phyloP scores from a whole-genome alignment of 1,284 basidiomycete species.

The Ustilago lituana region DNA sequence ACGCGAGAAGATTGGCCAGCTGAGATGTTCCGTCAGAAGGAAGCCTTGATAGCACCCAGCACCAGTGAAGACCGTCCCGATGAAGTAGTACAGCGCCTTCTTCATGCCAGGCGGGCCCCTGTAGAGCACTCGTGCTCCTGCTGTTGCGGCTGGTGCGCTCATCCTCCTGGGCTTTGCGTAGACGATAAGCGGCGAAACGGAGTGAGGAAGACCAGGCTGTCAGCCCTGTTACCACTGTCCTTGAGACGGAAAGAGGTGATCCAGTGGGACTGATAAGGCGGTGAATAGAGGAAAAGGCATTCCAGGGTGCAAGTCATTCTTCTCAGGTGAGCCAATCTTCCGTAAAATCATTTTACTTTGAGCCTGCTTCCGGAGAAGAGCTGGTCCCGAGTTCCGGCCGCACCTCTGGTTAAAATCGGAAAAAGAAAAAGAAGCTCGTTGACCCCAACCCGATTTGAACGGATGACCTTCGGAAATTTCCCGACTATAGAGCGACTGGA shows the following conservation, averaged over 20 bases:
- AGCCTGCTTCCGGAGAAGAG: too few relatives aligned
- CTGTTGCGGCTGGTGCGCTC: conserved; percentile 16
- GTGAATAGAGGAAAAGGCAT: too few relatives aligned
- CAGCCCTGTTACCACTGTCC: too few relatives aligned
- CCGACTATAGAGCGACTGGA: conserved; percentile 19
- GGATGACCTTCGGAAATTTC: conserved; percentile 49
- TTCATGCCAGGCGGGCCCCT: conserved; percentile 50
- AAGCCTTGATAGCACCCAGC: conserved; percentile 46
- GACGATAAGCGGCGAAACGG: too few relatives aligned
- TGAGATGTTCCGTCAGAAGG: conserved; percentile 45
- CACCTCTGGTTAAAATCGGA: neutral
- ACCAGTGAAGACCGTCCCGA: conserved; percentile 42
- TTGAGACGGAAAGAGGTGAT: too few relatives aligned
- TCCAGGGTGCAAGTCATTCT: too few relatives aligned
- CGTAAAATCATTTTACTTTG: conserved; percentile 9
- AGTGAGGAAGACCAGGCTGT: too few relatives aligned
- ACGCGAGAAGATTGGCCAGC: conserved; percentile 43
- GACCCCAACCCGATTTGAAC: conserved; percentile 53
- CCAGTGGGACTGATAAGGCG: too few relatives aligned
- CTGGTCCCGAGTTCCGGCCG: too few relatives aligned
- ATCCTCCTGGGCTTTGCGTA: too few relatives aligned
- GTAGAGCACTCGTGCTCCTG: conserved; percentile 36
- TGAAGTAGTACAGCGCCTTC: conserved; percentile 40
- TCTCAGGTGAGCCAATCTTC: conserved; percentile 22
- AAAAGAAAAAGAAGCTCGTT: conserved; percentile 17